Percentiles rank a stretch among this genome's conserved stretches.
Conservation (phyloP, 2,329 filamentous ascomycete species). For the Ramularia endophylla region DNA sequence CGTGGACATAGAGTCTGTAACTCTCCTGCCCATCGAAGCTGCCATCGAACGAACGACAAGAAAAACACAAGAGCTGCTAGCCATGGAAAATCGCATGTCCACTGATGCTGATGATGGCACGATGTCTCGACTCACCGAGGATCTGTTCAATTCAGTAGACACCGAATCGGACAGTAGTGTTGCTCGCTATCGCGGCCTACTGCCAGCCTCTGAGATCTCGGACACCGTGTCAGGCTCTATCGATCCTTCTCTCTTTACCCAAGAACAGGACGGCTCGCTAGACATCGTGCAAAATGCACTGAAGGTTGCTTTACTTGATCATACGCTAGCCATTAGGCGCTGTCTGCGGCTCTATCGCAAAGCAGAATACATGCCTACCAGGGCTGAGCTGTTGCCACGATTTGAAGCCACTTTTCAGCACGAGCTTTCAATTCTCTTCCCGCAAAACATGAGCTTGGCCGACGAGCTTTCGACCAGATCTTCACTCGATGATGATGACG, state of each 20-base stretch:
- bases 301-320: conserved; percentile 79
- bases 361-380: conserved; percentile 52
- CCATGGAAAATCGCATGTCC: conserved; percentile 64
- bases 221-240: conserved; percentile 38
- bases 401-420: conserved; percentile 42
- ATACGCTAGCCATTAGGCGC: conserved; percentile 80
- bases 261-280: conserved; percentile 36
- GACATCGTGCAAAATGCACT: conserved; percentile 68
- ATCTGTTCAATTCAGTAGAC: conserved; percentile 71
- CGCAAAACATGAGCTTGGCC: conserved; percentile 24
- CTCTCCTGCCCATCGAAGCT: conserved; percentile 72
- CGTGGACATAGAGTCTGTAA: conserved; percentile 58
- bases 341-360: conserved; percentile 62
- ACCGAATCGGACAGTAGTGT: conserved; percentile 69
- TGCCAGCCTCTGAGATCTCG: conserved; percentile 46
- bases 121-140: conserved; percentile 64
- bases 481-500: conserved; percentile 13
- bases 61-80: conserved; percentile 79
- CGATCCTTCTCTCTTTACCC: conserved; percentile 18
- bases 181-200: conserved; percentile 66
- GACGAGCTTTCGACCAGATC: conserved; percentile 19
- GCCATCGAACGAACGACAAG: conserved; percentile 83
- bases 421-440: conserved; percentile 39
- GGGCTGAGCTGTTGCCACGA: conserved; percentile 24
- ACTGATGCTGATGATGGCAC: conserved; percentile 51